Evolutionary conservation across 371 early-diverging fungal species (phyloP), one percentile per base, ranked within the genome.

Genomic region (Nematocida minor): DNA sequence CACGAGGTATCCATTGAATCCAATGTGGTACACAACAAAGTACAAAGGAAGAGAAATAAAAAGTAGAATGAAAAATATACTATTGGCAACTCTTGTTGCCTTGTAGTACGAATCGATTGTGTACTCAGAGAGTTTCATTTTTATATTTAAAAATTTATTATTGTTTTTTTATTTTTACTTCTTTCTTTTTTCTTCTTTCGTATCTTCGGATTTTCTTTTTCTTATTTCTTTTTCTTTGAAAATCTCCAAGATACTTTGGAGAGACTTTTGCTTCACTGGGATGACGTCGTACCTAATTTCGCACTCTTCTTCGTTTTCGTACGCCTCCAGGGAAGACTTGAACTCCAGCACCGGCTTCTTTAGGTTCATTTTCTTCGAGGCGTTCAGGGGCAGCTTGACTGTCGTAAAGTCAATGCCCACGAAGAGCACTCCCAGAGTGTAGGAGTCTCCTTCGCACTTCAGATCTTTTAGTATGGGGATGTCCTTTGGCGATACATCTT

Each of bases 381-480:
- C 77, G 51, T 74, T 74, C 2, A 74, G 2, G 22, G 77, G 77
- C 4, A 74, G 77, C 55, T 74, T 74, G 16, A 32, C 66, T 0
- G 77, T 41, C 9, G 77, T 51, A 31, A 74, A 74, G n/a, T 74
- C 66, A 25, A 74, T 74, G 11, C 77, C 77, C 4, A 74, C 29
- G 46, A 79, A 79, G 4, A 38, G 9, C 32, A 67, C 67, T 4
- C 42, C 34, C 9, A 66, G 34, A 11, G 66, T n/a, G 44, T 67
- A 54, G 16, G 11, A 2, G 9, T 36, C 66, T 29, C 44, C 54
- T 55, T 16, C 25, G 32, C 62, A 83, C 51, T 38, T 46, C 62
- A 36, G 57, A 25, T 53, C 46, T 49, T 20, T 27, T 7, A 69
- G 88, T 7, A 89, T 22, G 91, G 91, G 69, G 91, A 90, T 36